phyloP scores from a whole-genome alignment of 140 eudicot genomes.

The Flaveria floridana region DNA sequence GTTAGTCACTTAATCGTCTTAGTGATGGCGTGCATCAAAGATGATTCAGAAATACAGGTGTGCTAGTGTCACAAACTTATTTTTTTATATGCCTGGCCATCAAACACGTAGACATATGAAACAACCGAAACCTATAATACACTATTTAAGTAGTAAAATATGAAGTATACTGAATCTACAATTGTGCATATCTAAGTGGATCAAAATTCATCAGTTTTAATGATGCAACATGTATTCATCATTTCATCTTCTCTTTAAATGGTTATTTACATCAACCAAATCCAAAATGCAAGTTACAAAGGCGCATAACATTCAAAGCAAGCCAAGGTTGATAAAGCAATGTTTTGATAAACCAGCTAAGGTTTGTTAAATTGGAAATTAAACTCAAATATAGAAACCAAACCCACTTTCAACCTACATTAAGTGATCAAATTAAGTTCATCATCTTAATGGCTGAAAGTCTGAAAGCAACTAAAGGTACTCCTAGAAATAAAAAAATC shows the following conservation, averaged over 20 bases:
- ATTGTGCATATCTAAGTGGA: neutral
- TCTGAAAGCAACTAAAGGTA: neutral
- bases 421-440: constrained; percentile 6
- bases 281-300: neutral
- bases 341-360: no score
- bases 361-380: neutral
- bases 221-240: neutral
- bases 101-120: neutral
- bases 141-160: no score
- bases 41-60: neutral
- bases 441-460: neutral
- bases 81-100: neutral
- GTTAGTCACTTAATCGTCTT: neutral
- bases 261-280: neutral
- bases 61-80: neutral
- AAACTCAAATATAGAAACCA: constrained; percentile 4
- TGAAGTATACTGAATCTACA: no score
- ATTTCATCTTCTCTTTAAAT: neutral
- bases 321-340: neutral
- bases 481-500: neutral
- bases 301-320: neutral
- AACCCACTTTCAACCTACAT: neutral
- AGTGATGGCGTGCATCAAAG: neutral
- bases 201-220: neutral
- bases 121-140: no score